Conservation (phyloP, 23 red algal genomes). For the Pyropia haitanensis region DNA sequence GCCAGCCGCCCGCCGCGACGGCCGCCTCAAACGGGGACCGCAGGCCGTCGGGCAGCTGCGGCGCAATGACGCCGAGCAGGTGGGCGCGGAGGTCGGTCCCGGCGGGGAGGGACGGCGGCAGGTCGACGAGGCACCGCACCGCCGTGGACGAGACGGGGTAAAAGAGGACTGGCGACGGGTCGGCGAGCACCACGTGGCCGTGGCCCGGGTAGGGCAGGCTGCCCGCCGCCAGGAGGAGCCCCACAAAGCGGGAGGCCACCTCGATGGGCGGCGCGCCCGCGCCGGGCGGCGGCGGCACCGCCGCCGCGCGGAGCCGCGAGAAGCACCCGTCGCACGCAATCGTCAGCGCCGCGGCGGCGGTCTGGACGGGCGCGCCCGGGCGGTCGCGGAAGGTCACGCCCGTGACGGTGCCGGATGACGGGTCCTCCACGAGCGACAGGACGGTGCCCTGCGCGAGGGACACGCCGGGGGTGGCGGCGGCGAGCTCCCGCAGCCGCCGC, state of each 20-base stretch:
- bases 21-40: slow-evolving; percentile 39
- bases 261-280: slow-evolving; percentile 25
- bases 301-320: slow-evolving; percentile 57
- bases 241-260: slow-evolving; percentile 83
- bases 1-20: slow-evolving; percentile 30
- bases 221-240: slow-evolving; percentile 48
- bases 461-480: slow-evolving; percentile 25
- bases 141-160: slow-evolving; percentile 81
- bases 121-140: slow-evolving; percentile 93
- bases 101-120: slow-evolving; percentile 18
- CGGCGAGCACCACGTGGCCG: slow-evolving; percentile 91
- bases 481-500: slow-evolving; percentile 68
- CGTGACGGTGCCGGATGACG: slow-evolving; percentile 14
- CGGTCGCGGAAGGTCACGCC: slow-evolving; percentile 56
- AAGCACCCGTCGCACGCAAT: slow-evolving; percentile 97
- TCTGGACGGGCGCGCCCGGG: neutral
- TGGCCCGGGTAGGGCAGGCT: slow-evolving; percentile 75
- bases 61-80: slow-evolving; percentile 62
- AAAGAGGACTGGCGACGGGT: slow-evolving; percentile 85
- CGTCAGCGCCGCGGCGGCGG: slow-evolving; percentile 61
- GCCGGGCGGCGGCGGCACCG: slow-evolving; percentile 17
- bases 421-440: slow-evolving; percentile 17
- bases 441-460: slow-evolving; percentile 79
- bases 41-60: slow-evolving; percentile 77
- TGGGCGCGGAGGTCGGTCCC: slow-evolving; percentile 34